Evolutionary conservation across 164 flowering plant genomes (phyloP).

Genomic region (Umbilicus rupestris): DNA sequence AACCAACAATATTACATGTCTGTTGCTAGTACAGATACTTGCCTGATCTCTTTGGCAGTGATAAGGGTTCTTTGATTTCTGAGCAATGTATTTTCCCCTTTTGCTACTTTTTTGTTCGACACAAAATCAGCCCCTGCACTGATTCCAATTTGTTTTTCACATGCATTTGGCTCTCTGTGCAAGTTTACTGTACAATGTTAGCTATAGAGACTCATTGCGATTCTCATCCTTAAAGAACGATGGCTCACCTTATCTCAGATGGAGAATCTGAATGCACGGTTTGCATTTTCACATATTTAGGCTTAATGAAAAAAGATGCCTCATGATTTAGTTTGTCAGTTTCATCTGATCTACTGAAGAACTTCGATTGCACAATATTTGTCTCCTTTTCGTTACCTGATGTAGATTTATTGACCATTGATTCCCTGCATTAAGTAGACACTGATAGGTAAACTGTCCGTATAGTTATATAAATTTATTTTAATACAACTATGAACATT

Average conservation of each 20-base stretch:
- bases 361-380: slow-evolving; percentile 16
- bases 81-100: slow-evolving; percentile 13
- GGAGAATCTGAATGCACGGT: slow-evolving; percentile 10
- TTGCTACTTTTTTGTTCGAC: slow-evolving; percentile 12
- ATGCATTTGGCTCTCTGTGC: slow-evolving; percentile 20
- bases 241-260: slow-evolving; percentile 22
- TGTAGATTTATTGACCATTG: slow-evolving; percentile 9
- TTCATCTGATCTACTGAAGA: slow-evolving; percentile 19
- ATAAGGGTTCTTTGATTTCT: slow-evolving; percentile 15
- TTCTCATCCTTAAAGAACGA: slow-evolving; percentile 3
- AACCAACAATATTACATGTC: background rate
- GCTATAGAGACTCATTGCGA: background rate
- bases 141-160: slow-evolving; percentile 19
- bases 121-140: slow-evolving; percentile 15
- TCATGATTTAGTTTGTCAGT: background rate
- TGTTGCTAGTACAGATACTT: background rate
- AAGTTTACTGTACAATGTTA: slow-evolving; percentile 8
- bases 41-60: slow-evolving; percentile 14
- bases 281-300: background rate
- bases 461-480: too few relatives aligned
- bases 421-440: slow-evolving; percentile 24
- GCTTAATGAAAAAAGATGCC: background rate
- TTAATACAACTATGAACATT: background rate
- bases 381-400: slow-evolving; percentile 18
- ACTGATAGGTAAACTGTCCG: background rate